phyloP scores from a whole-genome alignment of 129 eudicot genomes.

The Flaveria trinervia region DNA sequence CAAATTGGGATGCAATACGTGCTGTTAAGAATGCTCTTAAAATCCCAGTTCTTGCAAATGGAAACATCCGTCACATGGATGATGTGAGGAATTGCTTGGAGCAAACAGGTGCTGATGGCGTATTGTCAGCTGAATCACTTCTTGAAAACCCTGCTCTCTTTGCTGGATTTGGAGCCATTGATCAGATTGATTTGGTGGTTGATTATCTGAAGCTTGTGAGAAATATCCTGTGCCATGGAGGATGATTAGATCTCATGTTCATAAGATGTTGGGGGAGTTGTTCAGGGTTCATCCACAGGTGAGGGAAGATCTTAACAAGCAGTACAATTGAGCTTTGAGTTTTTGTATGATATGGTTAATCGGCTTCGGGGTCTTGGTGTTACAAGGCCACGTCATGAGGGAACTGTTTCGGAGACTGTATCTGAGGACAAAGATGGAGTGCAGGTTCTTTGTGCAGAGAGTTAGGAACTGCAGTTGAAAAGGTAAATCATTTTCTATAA shows the following conservation, averaged over 20 bases:
- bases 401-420: constrained; percentile 27
- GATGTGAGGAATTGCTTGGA: constrained; percentile 67
- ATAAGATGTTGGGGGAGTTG: constrained; percentile 89
- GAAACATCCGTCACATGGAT: constrained; percentile 74
- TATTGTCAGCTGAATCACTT: constrained; percentile 86
- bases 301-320: constrained; percentile 76
- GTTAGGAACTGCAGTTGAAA: background rate
- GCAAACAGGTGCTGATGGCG: constrained; percentile 79
- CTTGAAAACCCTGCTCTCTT: constrained; percentile 93
- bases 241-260: constrained; percentile 83
- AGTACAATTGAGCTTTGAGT: constrained; percentile 67
- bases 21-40: constrained; percentile 62
- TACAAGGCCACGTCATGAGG: constrained; percentile 48
- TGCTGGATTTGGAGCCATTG: constrained; percentile 57
- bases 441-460: constrained; percentile 18
- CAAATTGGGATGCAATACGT: constrained; percentile 70
- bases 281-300: constrained; percentile 68
- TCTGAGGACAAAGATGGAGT: constrained; percentile 32
- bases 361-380: constrained; percentile 65
- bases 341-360: constrained; percentile 63
- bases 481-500: background rate
- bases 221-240: constrained; percentile 92
- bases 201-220: constrained; percentile 93
- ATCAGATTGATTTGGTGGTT: constrained; percentile 62
- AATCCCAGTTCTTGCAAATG: constrained; percentile 94